Evolutionary conservation across 306 rosid genomes (phyloP), one percentile per base, ranked within the genome.

Genomic region (Dryas octopetala): DNA sequence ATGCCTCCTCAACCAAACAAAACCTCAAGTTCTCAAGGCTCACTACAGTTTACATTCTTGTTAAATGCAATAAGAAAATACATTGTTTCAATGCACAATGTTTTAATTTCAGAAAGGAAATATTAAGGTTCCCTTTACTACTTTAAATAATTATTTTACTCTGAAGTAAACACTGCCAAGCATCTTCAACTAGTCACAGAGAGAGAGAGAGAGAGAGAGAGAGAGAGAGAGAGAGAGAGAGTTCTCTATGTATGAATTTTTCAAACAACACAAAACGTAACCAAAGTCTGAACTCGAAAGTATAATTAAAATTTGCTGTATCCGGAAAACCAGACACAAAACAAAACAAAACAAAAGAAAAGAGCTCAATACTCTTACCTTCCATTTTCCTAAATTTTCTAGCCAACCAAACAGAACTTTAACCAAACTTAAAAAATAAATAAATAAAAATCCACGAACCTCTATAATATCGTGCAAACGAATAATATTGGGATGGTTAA

Each of bases 401-500:
- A 16, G 40, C 43, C 71, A 38, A 73, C 59, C 73, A 73, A 68
- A 57, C 55, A 57, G 5, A 4, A 66, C 38, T 15, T 49, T 3
- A 71, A 64, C 23, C 9, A 45, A 9, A 47, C 38, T 1, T 0
- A 3, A 6, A 51, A 47, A 1, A 43, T 14, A 62, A 72, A 48
- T 2, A 54, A 43, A 13, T n/a, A 16, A 41, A 48, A 72, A 47
- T 43, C 9, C 16, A 62, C 83, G 2, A 57, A 96, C 99, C 99
- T 96, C 79, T 10, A 96, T 87, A 19, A 96, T 92, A 79, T 96
- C 97, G 77, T 90, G 88, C 88, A 96, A 74, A n/a, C 72, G 88
- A 74, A 96, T 92, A 68, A 96, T 96, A 78, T 96, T 96, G 13
- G 98, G 96, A 73, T 96, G 99, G 55, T 82, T 84, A 85, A 92